Evolutionary conservation across 169 alveolate genomes (phyloP).

Genomic region (Eimeria brunetti): DNA sequence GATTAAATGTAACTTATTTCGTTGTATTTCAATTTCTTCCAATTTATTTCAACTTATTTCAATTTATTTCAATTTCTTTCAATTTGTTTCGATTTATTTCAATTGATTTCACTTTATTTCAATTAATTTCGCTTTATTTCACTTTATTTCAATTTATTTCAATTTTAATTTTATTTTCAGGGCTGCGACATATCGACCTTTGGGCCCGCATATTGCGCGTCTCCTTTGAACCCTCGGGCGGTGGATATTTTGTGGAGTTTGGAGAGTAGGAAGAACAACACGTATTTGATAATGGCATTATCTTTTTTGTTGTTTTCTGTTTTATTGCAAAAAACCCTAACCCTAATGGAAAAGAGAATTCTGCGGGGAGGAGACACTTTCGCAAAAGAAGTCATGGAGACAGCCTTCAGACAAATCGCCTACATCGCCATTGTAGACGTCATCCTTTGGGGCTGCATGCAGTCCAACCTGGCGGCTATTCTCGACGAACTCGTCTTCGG

Average conservation of each 20-base stretch:
- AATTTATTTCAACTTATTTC: no score
- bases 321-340: conserved; percentile 79
- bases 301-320: conserved; percentile 84
- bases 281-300: conserved; percentile 83
- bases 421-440: conserved; percentile 88
- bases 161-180: no score
- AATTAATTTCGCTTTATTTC: no score
- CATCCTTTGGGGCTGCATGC: conserved; percentile 89
- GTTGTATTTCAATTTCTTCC: no score
- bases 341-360: conserved; percentile 84
- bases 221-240: conserved; percentile 82
- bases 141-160: no score
- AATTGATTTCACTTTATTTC: no score
- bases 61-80: no score
- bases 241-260: conserved; percentile 81
- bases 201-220: conserved; percentile 86
- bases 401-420: conserved; percentile 89
- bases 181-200: conserved; percentile 85
- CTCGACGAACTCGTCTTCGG: conserved; percentile 86
- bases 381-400: conserved; percentile 87
- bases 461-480: conserved; percentile 87
- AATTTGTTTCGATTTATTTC: no score
- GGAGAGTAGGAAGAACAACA: conserved; percentile 82
- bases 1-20: no score
- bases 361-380: conserved; percentile 87